A percentile compares a stretch with the other conserved stretches of the same genome.
These are phyloP conservation scores for Fusarium odoratissimum DNA, from an alignment of 2,329 filamentous ascomycete species.

Conservation along the genomic window DNA sequence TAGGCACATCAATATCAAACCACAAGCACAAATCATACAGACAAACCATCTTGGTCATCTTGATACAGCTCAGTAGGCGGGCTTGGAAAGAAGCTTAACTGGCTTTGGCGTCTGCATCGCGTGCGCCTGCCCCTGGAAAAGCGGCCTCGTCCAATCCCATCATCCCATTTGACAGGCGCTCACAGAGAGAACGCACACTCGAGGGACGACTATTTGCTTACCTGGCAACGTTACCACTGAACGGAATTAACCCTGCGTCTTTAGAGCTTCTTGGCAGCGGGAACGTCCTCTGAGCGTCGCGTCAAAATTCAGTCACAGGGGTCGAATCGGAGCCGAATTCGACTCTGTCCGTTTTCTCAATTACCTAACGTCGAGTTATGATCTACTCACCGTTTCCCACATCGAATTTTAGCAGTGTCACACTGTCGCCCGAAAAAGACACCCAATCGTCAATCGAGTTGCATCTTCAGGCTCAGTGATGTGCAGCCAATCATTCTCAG, in stretches of 20 bases:
- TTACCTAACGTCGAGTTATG: background rate
- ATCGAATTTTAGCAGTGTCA: slow-evolving; percentile 1
- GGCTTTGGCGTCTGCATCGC: slow-evolving; percentile 41
- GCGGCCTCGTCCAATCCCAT: slow-evolving; percentile 32
- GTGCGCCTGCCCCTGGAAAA: slow-evolving; percentile 41
- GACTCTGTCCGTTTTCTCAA: slow-evolving; percentile 22
- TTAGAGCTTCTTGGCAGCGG: slow-evolving; percentile 36
- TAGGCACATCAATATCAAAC: background rate
- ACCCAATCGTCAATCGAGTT: slow-evolving; percentile 22
- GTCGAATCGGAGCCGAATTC: slow-evolving; percentile 26
- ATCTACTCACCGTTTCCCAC: slow-evolving; percentile 30
- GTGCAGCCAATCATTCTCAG: slow-evolving; percentile 29
- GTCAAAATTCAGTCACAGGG: slow-evolving; percentile 17
- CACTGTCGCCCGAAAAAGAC: slow-evolving; percentile 6
- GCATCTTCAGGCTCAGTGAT: slow-evolving; percentile 6
- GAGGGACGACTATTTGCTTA: slow-evolving; percentile 3
- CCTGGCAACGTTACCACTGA: slow-evolving; percentile 32
- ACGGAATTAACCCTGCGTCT: slow-evolving; percentile 27
- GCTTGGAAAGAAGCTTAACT: slow-evolving; percentile 45
- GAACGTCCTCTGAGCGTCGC: slow-evolving; percentile 21
- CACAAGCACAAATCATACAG: background rate
- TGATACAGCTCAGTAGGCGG: background rate
- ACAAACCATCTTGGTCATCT: slow-evolving; percentile 8
- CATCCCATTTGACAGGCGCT: slow-evolving; percentile 35
- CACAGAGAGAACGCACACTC: slow-evolving; percentile 28